phyloP scores from a whole-genome alignment of 805 yeast genomes.

The Candida glaebosa region DNA sequence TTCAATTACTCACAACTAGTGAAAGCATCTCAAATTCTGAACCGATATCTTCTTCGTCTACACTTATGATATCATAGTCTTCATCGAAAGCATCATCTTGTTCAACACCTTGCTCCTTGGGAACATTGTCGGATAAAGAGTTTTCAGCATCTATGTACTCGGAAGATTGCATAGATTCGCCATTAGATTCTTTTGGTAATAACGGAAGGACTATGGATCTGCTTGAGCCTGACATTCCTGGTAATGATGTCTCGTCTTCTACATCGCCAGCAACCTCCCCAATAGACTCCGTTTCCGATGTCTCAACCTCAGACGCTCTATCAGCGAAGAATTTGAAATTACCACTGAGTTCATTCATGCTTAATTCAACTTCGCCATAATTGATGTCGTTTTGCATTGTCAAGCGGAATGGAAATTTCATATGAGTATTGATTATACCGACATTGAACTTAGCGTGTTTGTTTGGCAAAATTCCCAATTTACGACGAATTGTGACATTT shows the following conservation, averaged over 20 bases:
- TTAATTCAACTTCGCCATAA: slow-evolving; percentile 20
- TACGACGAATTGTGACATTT: slow-evolving; percentile 26
- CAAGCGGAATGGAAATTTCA: slow-evolving; percentile 31
- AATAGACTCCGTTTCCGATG: slow-evolving; percentile 9
- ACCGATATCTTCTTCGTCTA: slow-evolving; percentile 24
- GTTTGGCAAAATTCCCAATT: slow-evolving; percentile 29
- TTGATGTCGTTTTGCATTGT: slow-evolving; percentile 18
- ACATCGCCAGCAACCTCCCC: slow-evolving; percentile 8
- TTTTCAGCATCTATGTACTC: slow-evolving; percentile 21
- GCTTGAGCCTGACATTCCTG: slow-evolving; percentile 14
- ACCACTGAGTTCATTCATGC: slow-evolving; percentile 21
- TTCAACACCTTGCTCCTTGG: slow-evolving; percentile 5
- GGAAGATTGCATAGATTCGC: slow-evolving; percentile 13
- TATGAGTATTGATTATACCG: slow-evolving; percentile 25
- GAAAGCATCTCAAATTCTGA: slow-evolving; percentile 40
- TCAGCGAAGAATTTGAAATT: slow-evolving; percentile 11
- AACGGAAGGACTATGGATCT: slow-evolving; percentile 30
- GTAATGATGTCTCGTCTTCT: slow-evolving; percentile 1
- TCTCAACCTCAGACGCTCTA: background rate
- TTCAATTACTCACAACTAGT: slow-evolving; percentile 13
- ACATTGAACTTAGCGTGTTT: slow-evolving; percentile 32
- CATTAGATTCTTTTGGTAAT: slow-evolving; percentile 24
- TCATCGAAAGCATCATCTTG: slow-evolving; percentile 19
- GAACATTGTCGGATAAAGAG: slow-evolving; percentile 7
- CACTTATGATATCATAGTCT: slow-evolving; percentile 33